Evolutionary conservation across 305 asterid genomes (phyloP), one percentile per base, ranked within the genome.

Genomic region (Fraxinus platypoda): DNA sequence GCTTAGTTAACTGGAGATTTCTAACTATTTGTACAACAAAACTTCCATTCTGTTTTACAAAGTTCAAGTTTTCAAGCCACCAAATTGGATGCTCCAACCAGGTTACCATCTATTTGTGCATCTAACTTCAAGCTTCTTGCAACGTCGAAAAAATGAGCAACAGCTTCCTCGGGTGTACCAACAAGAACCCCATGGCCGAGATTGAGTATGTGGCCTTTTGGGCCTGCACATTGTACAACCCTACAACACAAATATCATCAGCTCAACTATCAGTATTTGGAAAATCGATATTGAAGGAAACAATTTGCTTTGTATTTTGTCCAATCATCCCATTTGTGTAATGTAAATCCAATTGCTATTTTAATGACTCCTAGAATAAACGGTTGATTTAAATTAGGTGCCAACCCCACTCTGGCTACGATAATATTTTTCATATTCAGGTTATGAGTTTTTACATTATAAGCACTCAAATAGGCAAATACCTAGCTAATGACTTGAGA

Each of bases 181-280:
- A 94, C 99, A 73, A 93, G 99, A 88, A 96, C 98, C 73, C 99
- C 98, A 25, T 94, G 98, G 82, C 98, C 98, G 75, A 94, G 91
- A 89, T 94, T 94, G 78, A 94, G 97, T 70, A 96, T 96, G 86
- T 94, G 98, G 73, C 98, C 97, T 82, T 85, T 90, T 9, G 81
- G 87, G 74, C 98, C 99, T 8, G 98, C 98, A 82, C 90, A 84
- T 74, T 86, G 86, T 19, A 93, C 96, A 80, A 94, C 99, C 97
- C 97, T 95, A 84, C 83, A 81, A 80, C 81, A 85, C 1, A 54
- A 49, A 85, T 33, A 28, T 35, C 25, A 59, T 82, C 68, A 85
- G 81, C 80, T 17, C 64, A 54, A 54, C 9, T n/a, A 54, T 54
- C 64, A 17, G 25, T 52, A 54, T n/a, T 8, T 66, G 8, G 34